A percentile compares a stretch with the other conserved stretches of the same genome.
These are phyloP conservation scores for Eimeria tenella DNA, from an alignment of 169 alveolate genomes.

Conservation along the genomic window DNA sequence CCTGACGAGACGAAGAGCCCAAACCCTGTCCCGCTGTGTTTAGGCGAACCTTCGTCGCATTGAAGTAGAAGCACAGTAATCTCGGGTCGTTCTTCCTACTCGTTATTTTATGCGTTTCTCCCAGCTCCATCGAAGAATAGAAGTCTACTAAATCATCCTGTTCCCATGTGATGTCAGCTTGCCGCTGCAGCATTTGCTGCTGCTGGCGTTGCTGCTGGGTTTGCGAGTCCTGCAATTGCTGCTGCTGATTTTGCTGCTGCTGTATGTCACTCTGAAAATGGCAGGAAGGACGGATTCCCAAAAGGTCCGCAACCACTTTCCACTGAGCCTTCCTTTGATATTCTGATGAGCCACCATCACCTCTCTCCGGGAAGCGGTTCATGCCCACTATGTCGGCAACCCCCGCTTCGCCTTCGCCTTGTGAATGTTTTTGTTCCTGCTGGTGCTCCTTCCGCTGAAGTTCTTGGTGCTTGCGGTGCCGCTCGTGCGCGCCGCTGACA, in stretches of 20 bases:
- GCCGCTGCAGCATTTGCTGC: slow-evolving; percentile 16
- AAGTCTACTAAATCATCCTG: slow-evolving; percentile 78
- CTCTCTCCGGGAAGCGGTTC: background rate
- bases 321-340: slow-evolving; percentile 20
- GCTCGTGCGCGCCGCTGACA: slow-evolving; percentile 64
- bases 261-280: background rate
- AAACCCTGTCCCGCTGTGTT: background rate
- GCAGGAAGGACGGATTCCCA: background rate
- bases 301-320: slow-evolving; percentile 21
- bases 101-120: slow-evolving; percentile 81
- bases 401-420: background rate
- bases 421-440: background rate
- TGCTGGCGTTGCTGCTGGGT: background rate
- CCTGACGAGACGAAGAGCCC: background rate
- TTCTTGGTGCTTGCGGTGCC: slow-evolving; percentile 5
- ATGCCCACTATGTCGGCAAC: slow-evolving; percentile 7
- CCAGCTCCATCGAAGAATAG: slow-evolving; percentile 82
- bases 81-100: slow-evolving; percentile 78
- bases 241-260: background rate
- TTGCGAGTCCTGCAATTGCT: slow-evolving; percentile 28
- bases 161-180: background rate
- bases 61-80: slow-evolving; percentile 82
- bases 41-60: slow-evolving; percentile 65
- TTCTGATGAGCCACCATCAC: background rate
- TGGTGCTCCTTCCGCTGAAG: background rate